Evolutionary conservation across 345 rosid genomes (phyloP).

Genomic region (Eutrema japonicum): DNA sequence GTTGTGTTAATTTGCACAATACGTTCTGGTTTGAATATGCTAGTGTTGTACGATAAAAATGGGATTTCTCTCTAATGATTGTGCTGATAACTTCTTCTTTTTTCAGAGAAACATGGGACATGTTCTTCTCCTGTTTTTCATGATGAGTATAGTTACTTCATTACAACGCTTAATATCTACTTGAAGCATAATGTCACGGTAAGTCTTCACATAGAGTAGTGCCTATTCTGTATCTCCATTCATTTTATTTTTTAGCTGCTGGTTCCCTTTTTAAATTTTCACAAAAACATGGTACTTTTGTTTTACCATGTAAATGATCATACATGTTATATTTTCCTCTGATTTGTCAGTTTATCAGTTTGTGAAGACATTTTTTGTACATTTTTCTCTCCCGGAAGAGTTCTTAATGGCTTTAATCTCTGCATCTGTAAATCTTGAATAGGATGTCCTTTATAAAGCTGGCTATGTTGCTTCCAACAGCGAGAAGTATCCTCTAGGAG

Average conservation of each 20-base stretch:
- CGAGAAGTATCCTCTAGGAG: conserved; percentile 90
- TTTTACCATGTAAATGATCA: conserved; percentile 11
- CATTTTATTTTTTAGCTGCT: neutral
- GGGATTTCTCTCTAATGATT: neutral
- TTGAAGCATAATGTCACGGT: conserved; percentile 87
- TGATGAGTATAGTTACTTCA: conserved; percentile 83
- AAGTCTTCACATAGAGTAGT: conserved; percentile 41
- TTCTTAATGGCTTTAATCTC: conserved; percentile 31
- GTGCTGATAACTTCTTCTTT: conserved; percentile 24
- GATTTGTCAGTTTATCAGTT: conserved; percentile 9
- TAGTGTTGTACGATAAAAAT: neutral
- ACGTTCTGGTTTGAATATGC: conserved; percentile 17
- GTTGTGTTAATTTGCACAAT: conserved; percentile 14
- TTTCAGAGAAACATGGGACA: conserved; percentile 94
- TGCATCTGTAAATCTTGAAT: conserved; percentile 21
- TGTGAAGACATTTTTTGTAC: conserved; percentile 3
- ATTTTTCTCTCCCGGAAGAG: neutral
- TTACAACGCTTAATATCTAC: conserved; percentile 71
- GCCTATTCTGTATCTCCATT: conserved; percentile 1
- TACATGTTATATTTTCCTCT: neutral
- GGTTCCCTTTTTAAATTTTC: no score
- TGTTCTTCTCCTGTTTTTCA: conserved; percentile 75
- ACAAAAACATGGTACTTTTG: neutral
- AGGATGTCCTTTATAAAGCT: conserved; percentile 80
- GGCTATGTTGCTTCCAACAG: conserved; percentile 90